Conservation (phyloP, 352 stramenopile species). For the Phytophthora idaei region DNA sequence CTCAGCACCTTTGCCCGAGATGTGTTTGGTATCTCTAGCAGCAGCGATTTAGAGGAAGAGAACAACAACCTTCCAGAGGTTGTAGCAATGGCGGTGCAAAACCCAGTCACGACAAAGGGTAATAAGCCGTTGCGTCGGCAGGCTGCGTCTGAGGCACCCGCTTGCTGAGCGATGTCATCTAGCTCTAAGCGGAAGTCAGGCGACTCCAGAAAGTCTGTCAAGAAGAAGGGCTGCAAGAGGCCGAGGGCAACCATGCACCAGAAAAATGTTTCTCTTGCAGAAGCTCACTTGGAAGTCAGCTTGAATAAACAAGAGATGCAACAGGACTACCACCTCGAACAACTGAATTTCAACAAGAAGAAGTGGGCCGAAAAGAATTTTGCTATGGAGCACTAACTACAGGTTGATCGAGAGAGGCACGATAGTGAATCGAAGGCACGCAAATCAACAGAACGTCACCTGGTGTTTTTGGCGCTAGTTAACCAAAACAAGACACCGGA, state of each 20-base stretch:
- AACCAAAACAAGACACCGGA: neutral
- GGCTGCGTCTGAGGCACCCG: too few species aligned
- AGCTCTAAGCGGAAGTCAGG: neutral
- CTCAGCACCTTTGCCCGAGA: neutral
- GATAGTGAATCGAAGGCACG: too few species aligned
- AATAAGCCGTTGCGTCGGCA: too few species aligned
- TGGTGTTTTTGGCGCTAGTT: slow-evolving; percentile 1
- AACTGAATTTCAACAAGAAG: too few species aligned
- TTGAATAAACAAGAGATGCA: slow-evolving; percentile 12
- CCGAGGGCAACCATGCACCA: neutral
- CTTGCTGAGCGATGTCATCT: neutral
- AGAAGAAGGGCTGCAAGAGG: neutral
- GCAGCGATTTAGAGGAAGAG: slow-evolving; percentile 1
- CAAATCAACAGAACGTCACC: neutral
- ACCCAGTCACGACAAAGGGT: too few species aligned
- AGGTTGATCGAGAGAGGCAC: neutral
- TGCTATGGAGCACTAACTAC: neutral
- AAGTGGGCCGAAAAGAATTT: neutral
- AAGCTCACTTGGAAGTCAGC: slow-evolving; percentile 3
- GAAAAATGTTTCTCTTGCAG: slow-evolving; percentile 1
- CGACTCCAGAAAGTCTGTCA: neutral
- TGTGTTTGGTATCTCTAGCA: neutral
- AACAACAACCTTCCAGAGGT: too few species aligned
- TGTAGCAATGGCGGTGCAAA: too few species aligned
- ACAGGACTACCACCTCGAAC: neutral